Conservation (phyloP, 176 grass and related monocot species). For the Eleusine indica region DNA sequence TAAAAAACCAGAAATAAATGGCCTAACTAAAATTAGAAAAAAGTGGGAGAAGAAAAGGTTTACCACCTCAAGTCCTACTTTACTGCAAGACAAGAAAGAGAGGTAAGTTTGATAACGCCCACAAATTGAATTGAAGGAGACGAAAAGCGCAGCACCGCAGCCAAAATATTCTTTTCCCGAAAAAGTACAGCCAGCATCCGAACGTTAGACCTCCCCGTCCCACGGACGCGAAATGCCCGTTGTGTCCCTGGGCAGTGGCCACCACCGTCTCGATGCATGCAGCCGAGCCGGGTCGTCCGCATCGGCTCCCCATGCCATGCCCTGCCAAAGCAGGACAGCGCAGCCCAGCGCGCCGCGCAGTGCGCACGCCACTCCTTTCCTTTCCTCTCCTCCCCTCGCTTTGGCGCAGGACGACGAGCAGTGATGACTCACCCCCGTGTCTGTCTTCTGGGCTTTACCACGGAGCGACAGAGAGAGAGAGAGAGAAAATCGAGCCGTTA, state of each 20-base stretch:
- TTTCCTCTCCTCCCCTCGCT: background rate
- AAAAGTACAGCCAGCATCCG: background rate
- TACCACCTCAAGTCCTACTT: background rate
- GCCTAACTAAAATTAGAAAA: background rate
- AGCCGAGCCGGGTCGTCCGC: conserved; percentile 3
- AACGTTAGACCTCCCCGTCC: background rate
- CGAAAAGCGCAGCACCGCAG: background rate
- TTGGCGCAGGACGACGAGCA: conserved; percentile 1
- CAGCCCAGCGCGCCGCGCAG: conserved; percentile 15
- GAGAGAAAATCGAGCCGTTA: conserved; percentile 51
- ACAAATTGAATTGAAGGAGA: background rate
- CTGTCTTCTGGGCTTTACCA: background rate
- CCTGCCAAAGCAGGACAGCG: conserved; percentile 53
- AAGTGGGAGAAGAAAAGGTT: too few species aligned
- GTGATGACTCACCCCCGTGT: conserved; percentile 27
- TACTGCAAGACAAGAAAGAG: background rate
- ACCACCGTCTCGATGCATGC: conserved; percentile 10
- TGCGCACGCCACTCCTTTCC: background rate
- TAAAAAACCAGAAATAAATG: background rate
- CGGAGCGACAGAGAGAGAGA: background rate
- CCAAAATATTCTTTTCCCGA: background rate
- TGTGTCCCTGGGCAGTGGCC: background rate
- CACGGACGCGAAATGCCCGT: background rate
- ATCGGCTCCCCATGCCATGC: conserved; percentile 40
- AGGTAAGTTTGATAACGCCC: too few species aligned